Base-by-base conservation (phyloP, 768 basidiomycete species). In the Auricularia auricula-judae region DNA sequence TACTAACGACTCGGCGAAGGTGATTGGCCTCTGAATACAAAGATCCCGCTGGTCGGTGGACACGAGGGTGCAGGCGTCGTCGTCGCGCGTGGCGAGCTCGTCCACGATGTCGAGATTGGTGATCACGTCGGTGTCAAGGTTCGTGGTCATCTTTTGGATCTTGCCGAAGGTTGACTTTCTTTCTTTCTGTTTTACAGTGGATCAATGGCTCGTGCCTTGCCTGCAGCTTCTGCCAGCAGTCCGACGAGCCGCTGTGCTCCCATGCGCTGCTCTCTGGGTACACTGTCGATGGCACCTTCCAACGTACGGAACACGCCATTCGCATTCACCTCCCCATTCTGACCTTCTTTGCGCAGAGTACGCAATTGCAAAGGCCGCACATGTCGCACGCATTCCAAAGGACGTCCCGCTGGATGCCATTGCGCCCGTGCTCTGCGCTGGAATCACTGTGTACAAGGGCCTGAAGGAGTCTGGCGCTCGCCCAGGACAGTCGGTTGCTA, bases 51-150 rank as follows among this genome's bases (percentile, higher is more conserved):
- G 60, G 82, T 92, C 64, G 89, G 89, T 16, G 90, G 93, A 0
- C 92, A 93, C 71, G 88, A 93, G 75, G 92, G 91, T 67, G 89
- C 91, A 12, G 91, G 93, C 18, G 76, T 80, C 53, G 76, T 96
- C 63, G 87, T 93, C 51, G 92, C 91, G 33, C 89, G 94, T 69
- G 91, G 84, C 29, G 78, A 80, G 7, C 75, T 86, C 71, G 87
- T 89, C 0, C 67, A 74, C 23, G 82, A 84, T 0, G 82, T 93
- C 67, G 84, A 88, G 71, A 66, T 91, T 43, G 91, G 91, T 21
- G 85, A 91, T 63, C 82, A 88, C 12, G 90, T 93, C 54, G 91
- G 91, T 3, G 84, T 93, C 76, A 93, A 93, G 47, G 47, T 51
- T 18, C 1, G 47, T 51, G 39, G 8, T 42, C 39, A 42, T 51